phyloP scores from a whole-genome alignment of 805 yeast species.

The Sungouiella blattae region DNA sequence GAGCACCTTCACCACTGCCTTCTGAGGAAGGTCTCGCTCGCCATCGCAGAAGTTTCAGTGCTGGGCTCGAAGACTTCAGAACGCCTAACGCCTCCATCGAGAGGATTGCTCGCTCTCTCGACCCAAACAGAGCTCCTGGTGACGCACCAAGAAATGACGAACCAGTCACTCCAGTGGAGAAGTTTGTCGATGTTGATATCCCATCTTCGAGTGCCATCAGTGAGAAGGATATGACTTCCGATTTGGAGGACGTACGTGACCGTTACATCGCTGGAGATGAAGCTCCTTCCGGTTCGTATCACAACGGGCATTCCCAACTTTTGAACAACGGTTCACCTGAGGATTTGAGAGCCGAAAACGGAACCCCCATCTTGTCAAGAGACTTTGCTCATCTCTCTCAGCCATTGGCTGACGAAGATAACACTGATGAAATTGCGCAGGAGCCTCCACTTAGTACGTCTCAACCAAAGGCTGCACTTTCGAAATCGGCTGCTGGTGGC shows the following conservation, averaged over 20 bases:
- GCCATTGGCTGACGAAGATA: not conserved
- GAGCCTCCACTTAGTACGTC: no score
- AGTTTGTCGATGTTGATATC: conserved; percentile 28
- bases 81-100: conserved; percentile 23
- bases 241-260: conserved; percentile 4
- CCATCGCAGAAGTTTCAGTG: conserved; percentile 36
- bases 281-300: not conserved
- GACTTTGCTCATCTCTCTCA: conserved; percentile 1
- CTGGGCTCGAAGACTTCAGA: conserved; percentile 27
- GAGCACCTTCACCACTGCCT: conserved; percentile 15
- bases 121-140: conserved; percentile 10
- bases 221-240: conserved; percentile 4
- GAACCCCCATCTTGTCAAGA: conserved; percentile 3
- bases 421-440: no score
- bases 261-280: conserved; percentile 2
- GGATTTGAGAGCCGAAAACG: not conserved
- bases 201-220: conserved; percentile 24
- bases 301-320: not conserved
- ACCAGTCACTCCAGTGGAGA: conserved; percentile 10
- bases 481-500: not conserved
- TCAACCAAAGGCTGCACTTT: not conserved
- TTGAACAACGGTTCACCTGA: no score
- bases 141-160: not conserved
- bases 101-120: conserved; percentile 23
- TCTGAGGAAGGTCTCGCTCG: conserved; percentile 19